A percentile compares a stretch with the other conserved stretches of the same genome.
Conservation (phyloP, 257 asterid genomes). For the Linaria vulgaris region DNA sequence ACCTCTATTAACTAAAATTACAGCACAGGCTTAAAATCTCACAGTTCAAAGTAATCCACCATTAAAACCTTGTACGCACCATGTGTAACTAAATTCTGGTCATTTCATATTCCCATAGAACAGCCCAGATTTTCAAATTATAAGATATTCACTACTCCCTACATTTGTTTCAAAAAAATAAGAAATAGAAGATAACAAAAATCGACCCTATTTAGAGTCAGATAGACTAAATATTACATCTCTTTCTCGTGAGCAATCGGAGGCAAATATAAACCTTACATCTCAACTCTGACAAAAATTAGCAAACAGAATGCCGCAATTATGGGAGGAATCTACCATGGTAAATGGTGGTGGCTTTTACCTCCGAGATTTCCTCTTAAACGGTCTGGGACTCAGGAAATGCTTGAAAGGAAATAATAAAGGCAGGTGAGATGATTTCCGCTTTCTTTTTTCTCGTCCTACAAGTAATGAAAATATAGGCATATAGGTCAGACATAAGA, state of each 20-base stretch:
- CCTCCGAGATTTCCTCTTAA: conserved; percentile 51
- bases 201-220: conserved; percentile 19
- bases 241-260: conserved; percentile 7
- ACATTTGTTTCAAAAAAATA: not conserved
- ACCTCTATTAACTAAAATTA: not conserved
- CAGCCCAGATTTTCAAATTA: too few species aligned
- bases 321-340: conserved; percentile 30
- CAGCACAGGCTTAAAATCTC: not conserved
- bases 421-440: conserved; percentile 39
- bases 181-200: not conserved
- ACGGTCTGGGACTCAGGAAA: conserved; percentile 42
- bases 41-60: not conserved
- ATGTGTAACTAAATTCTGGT: not conserved
- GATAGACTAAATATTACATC: conserved; percentile 18
- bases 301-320: not conserved
- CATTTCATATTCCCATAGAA: not conserved
- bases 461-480: conserved; percentile 24
- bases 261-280: conserved; percentile 20
- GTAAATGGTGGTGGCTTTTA: conserved; percentile 31
- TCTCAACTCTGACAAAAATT: conserved; percentile 19
- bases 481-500: not conserved
- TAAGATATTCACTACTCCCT: conserved; percentile 15
- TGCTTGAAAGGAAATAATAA: conserved; percentile 58
- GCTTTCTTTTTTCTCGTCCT: conserved; percentile 47
- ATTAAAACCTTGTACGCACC: not conserved